A percentile compares a stretch with the other conserved stretches of the same genome.
phyloP scores from a whole-genome alignment of 768 basidiomycete genomes.

The Solioccasus polychromus region DNA sequence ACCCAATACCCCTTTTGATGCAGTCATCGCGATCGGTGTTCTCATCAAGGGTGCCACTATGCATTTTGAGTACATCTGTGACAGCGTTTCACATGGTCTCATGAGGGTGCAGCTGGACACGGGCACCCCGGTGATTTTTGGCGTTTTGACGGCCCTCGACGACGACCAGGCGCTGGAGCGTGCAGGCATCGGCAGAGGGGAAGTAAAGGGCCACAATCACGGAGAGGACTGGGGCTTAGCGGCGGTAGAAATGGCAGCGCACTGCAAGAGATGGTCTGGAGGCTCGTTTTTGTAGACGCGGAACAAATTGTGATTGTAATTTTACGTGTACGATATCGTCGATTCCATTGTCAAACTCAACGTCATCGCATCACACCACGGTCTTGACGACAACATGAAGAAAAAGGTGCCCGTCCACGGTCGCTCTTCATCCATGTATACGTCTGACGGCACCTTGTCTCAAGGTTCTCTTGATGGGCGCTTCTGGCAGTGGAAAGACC shows the following conservation, averaged over 20 bases:
- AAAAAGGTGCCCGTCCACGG: slow-evolving; percentile 27
- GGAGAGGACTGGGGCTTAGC: slow-evolving; percentile 98
- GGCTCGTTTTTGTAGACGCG: slow-evolving; percentile 50
- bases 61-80: slow-evolving; percentile 99
- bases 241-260: slow-evolving; percentile 88
- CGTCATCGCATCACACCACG: not conserved
- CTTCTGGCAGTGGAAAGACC: slow-evolving; percentile 91
- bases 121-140: slow-evolving; percentile 93
- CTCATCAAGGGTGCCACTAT: slow-evolving; percentile 98
- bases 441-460: not conserved
- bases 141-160: slow-evolving; percentile 86
- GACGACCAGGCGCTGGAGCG: slow-evolving; percentile 95
- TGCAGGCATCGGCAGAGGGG: slow-evolving; percentile 78
- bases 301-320: slow-evolving; percentile 10
- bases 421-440: not conserved
- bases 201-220: slow-evolving; percentile 87
- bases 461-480: slow-evolving; percentile 97
- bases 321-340: too few relatives aligned
- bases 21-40: slow-evolving; percentile 95
- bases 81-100: slow-evolving; percentile 87
- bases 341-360: too few relatives aligned
- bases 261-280: slow-evolving; percentile 61
- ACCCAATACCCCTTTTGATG: slow-evolving; percentile 76
- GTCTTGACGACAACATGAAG: slow-evolving; percentile 24
- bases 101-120: slow-evolving; percentile 95